phyloP scores from a whole-genome alignment of 1,284 basidiomycete species.

The Apiotrichum laibachii region DNA sequence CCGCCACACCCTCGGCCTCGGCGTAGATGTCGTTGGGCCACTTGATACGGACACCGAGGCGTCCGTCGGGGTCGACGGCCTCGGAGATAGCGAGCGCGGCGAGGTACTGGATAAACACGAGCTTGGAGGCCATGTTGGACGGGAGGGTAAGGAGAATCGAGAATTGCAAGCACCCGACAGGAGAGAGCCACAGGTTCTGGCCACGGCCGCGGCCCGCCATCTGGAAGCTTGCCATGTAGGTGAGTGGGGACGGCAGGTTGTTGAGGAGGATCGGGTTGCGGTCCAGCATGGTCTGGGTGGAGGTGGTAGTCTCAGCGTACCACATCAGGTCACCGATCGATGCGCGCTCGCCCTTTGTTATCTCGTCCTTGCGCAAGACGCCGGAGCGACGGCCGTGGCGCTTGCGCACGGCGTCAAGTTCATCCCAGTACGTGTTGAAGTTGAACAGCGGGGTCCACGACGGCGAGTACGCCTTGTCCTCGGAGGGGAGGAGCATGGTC shows the following conservation, averaged over 20 bases:
- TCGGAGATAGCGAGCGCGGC: slow-evolving; percentile 86
- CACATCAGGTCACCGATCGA: slow-evolving; percentile 70
- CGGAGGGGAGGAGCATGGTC: slow-evolving; percentile 38
- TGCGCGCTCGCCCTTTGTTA: slow-evolving; percentile 22
- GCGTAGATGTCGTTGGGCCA: slow-evolving; percentile 99
- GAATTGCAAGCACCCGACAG: slow-evolving; percentile 82
- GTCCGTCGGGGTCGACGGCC: slow-evolving; percentile 60
- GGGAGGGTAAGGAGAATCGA: slow-evolving; percentile 70
- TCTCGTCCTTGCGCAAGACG: slow-evolving; percentile 28
- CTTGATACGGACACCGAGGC: slow-evolving; percentile 70
- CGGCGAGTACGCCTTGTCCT: slow-evolving; percentile 27
- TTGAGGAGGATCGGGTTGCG: slow-evolving; percentile 77
- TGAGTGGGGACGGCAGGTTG: slow-evolving; percentile 64
- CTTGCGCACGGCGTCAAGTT: slow-evolving; percentile 44
- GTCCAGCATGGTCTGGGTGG: slow-evolving; percentile 93
- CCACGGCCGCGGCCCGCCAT: slow-evolving; percentile 85
- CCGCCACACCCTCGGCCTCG: slow-evolving; percentile 52
- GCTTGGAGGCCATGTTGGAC: slow-evolving; percentile 59
- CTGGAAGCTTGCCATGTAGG: slow-evolving; percentile 83
- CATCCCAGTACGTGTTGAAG: slow-evolving; percentile 49
- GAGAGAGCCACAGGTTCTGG: slow-evolving; percentile 88
- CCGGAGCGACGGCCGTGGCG: slow-evolving; percentile 32
- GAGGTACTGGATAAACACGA: slow-evolving; percentile 96
- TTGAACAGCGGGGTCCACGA: slow-evolving; percentile 55
- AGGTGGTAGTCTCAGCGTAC: slow-evolving; percentile 87